phyloP scores from a whole-genome alignment of 768 basidiomycete species.

The Amanita pseudoporphyria region DNA sequence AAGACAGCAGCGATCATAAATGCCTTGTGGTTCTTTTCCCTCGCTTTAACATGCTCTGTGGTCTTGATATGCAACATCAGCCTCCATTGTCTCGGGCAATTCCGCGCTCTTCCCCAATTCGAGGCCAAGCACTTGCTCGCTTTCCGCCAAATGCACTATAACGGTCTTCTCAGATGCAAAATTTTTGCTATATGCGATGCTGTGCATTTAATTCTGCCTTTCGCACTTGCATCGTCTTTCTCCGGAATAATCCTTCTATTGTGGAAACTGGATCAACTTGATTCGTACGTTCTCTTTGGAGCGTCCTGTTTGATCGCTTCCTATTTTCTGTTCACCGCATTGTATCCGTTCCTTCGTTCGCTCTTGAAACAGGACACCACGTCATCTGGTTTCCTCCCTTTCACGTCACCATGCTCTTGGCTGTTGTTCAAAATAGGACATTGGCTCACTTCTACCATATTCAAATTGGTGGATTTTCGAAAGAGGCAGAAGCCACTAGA shows the following conservation, averaged over 20 bases:
- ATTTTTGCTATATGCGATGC: not conserved
- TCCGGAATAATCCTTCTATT: not conserved
- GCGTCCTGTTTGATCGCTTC: not conserved
- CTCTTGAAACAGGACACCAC: not conserved
- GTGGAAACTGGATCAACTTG: not conserved
- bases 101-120: not conserved
- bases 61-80: not conserved
- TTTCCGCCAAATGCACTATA: slow-evolving; percentile 4
- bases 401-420: not conserved
- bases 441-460: not conserved
- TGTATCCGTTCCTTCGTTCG: not conserved
- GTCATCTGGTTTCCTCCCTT: not conserved
- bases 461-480: not conserved
- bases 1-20: not conserved
- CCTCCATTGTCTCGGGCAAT: not conserved
- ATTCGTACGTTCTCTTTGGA: not conserved
- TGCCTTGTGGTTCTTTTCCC: not conserved
- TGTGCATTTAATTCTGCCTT: not conserved
- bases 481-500: not conserved
- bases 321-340: not conserved
- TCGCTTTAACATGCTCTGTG: not conserved
- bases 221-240: not conserved
- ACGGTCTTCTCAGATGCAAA: not conserved
- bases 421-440: not conserved
- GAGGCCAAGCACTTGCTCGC: slow-evolving; percentile 7